These are phyloP conservation scores for Lentinula guzmanii DNA, from an alignment of 768 basidiomycete species.

Conservation along the genomic window DNA sequence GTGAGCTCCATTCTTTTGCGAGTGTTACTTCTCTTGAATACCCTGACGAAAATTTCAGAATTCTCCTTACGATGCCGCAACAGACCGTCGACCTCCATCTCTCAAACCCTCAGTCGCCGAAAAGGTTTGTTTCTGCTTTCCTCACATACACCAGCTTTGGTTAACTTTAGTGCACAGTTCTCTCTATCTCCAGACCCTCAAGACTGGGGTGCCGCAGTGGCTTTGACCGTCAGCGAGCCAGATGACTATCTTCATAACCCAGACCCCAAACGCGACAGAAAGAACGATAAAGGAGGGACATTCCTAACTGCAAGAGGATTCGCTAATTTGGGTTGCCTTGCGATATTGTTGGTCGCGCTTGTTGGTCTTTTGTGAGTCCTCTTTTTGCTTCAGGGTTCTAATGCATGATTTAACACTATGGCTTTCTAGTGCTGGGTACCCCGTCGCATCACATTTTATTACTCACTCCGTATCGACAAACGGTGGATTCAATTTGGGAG, in stretches of 20 bases:
- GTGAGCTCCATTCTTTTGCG: not conserved
- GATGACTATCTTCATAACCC: conserved; percentile 67
- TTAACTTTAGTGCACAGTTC: not conserved
- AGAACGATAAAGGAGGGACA: conserved; percentile 49
- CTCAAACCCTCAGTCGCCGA: conserved; percentile 3
- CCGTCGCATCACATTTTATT: conserved; percentile 17
- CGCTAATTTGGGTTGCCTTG: conserved; percentile 61
- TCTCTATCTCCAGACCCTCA: conserved; percentile 7
- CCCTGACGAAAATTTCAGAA: not conserved
- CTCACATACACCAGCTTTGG: not conserved
- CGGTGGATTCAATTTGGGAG: conserved; percentile 55
- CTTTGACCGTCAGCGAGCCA: conserved; percentile 26
- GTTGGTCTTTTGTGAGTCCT: conserved; percentile 52
- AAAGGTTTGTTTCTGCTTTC: not conserved
- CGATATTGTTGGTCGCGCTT: conserved; percentile 42
- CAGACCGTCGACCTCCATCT: not conserved
- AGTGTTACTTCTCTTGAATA: too few relatives aligned
- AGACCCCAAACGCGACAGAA: conserved; percentile 46
- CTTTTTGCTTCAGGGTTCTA: not conserved
- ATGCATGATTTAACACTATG: not conserved
- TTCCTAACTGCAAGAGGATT: conserved; percentile 60
- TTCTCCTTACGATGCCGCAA: not conserved
- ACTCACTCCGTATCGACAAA: conserved; percentile 11
- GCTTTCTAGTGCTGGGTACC: conserved; percentile 25
- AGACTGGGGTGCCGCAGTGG: conserved; percentile 5